Evolutionary conservation across 2,329 filamentous ascomycete genomes (phyloP).

Genomic region (Metarhizium robertsii): DNA sequence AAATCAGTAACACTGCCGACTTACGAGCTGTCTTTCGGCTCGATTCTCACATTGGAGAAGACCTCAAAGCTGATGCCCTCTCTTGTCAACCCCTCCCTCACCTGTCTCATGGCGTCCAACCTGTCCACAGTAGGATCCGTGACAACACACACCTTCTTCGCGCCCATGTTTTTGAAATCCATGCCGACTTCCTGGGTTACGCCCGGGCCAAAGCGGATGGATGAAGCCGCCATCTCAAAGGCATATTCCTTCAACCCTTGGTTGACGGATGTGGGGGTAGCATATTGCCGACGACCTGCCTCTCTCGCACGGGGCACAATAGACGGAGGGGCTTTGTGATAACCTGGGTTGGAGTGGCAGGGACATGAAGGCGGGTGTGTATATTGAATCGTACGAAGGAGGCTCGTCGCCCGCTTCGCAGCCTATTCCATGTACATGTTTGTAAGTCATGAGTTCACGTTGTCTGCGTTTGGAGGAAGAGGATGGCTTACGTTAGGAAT

Average conservation of each 20-base stretch:
- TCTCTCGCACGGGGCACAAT: slow-evolving; percentile 38
- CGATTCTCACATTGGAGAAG: slow-evolving; percentile 71
- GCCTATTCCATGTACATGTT: slow-evolving; percentile 28
- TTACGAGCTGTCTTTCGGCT: slow-evolving; percentile 90
- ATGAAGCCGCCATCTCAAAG: slow-evolving; percentile 96
- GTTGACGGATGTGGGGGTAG: slow-evolving; percentile 57
- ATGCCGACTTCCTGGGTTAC: slow-evolving; percentile 95
- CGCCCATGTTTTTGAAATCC: slow-evolving; percentile 89
- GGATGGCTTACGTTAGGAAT: slow-evolving; percentile 23
- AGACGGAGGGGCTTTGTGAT: slow-evolving; percentile 57
- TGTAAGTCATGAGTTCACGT: neutral
- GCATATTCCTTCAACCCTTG: slow-evolving; percentile 79
- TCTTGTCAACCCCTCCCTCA: slow-evolving; percentile 65
- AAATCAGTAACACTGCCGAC: slow-evolving; percentile 19
- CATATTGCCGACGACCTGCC: slow-evolving; percentile 41
- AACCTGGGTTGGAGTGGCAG: slow-evolving; percentile 81
- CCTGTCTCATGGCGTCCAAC: slow-evolving; percentile 83
- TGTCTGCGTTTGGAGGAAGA: neutral
- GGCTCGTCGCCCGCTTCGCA: slow-evolving; percentile 55
- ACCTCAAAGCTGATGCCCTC: slow-evolving; percentile 77
- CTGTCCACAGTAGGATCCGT: slow-evolving; percentile 77
- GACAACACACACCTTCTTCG: slow-evolving; percentile 81
- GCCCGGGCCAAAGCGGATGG: slow-evolving; percentile 87
- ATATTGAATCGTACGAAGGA: slow-evolving; percentile 85
- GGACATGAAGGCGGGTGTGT: slow-evolving; percentile 82